A percentile compares a stretch with the other conserved stretches of the same genome.
Conservation (phyloP, 2,329 filamentous ascomycete species). For the Dactylellina parvicollis region DNA sequence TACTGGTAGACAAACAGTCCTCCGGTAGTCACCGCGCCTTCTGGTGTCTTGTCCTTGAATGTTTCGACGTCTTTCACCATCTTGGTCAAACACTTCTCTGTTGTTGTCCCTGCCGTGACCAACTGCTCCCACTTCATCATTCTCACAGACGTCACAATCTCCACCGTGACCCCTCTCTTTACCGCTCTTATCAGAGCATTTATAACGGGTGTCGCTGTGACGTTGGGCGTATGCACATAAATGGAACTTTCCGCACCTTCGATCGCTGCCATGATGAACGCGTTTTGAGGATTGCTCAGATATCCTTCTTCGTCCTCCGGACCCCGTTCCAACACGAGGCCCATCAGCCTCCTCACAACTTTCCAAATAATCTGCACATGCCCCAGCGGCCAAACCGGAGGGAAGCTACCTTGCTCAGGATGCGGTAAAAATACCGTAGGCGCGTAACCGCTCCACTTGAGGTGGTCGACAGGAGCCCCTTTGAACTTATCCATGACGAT, state of each 20-base stretch:
- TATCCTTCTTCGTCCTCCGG: slow-evolving; percentile 33
- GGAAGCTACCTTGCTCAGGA: slow-evolving; percentile 74
- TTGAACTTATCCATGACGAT: slow-evolving; percentile 27
- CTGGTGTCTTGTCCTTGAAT: slow-evolving; percentile 53
- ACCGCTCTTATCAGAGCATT: slow-evolving; percentile 71
- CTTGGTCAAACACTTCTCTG: slow-evolving; percentile 70
- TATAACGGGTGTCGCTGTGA: slow-evolving; percentile 75
- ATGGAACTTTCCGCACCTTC: slow-evolving; percentile 69
- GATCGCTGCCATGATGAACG: slow-evolving; percentile 71
- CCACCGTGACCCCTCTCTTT: slow-evolving; percentile 73
- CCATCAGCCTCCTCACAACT: slow-evolving; percentile 27
- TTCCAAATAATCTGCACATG: slow-evolving; percentile 18
- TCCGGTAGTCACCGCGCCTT: slow-evolving; percentile 14
- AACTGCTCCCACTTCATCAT: slow-evolving; percentile 85
- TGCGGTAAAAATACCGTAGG: slow-evolving; percentile 77
- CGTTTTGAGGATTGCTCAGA: slow-evolving; percentile 72
- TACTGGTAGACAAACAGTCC: slow-evolving; percentile 68
- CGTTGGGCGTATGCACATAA: slow-evolving; percentile 79
- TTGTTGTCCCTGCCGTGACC: slow-evolving; percentile 76
- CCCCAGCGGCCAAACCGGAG: slow-evolving; percentile 65
- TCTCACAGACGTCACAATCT: slow-evolving; percentile 72
- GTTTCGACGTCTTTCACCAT: slow-evolving; percentile 69
- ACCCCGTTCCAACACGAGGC: slow-evolving; percentile 14
- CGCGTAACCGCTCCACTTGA: slow-evolving; percentile 2
- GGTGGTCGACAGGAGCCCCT: slow-evolving; percentile 2